A percentile compares a stretch with the other conserved stretches of the same genome.
Evolutionary conservation across 2,329 filamentous ascomycete species (phyloP).

Genomic region (Microascus cirrosus): DNA sequence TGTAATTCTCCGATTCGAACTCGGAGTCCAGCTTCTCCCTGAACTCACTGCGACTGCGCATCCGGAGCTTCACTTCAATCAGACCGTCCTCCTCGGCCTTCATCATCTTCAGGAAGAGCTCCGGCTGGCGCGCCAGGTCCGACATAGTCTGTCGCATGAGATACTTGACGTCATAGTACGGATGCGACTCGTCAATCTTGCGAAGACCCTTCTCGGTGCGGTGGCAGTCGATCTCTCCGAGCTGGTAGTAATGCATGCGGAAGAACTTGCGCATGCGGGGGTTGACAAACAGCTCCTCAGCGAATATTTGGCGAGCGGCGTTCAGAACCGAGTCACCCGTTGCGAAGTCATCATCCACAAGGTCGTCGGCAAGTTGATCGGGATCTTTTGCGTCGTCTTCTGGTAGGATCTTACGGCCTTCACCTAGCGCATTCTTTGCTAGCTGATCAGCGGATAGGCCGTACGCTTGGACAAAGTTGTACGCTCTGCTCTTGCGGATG

Average conservation of each 20-base stretch:
- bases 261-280: slow-evolving; percentile 85
- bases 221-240: slow-evolving; percentile 73
- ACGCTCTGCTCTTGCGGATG: slow-evolving; percentile 68
- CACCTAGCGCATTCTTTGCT: slow-evolving; percentile 72
- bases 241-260: slow-evolving; percentile 71
- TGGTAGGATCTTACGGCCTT: slow-evolving; percentile 68
- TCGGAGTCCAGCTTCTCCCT: slow-evolving; percentile 66
- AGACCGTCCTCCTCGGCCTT: slow-evolving; percentile 92
- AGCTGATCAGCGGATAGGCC: slow-evolving; percentile 84
- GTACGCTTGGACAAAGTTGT: slow-evolving; percentile 76
- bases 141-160: slow-evolving; percentile 77
- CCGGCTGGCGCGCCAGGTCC: slow-evolving; percentile 72
- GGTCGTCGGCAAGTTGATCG: slow-evolving; percentile 73
- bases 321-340: slow-evolving; percentile 66
- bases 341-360: slow-evolving; percentile 61
- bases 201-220: slow-evolving; percentile 90
- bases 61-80: slow-evolving; percentile 69
- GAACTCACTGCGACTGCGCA: slow-evolving; percentile 69
- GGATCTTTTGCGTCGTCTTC: slow-evolving; percentile 76
- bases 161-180: slow-evolving; percentile 97
- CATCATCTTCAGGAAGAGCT: slow-evolving; percentile 93
- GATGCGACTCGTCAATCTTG: slow-evolving; percentile 88
- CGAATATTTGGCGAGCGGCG: slow-evolving; percentile 77
- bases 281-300: slow-evolving; percentile 80
- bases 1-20: slow-evolving; percentile 91